Base-by-base conservation (phyloP, 2,329 filamentous ascomycete genomes). In the Sporothrix sp. region DNA sequence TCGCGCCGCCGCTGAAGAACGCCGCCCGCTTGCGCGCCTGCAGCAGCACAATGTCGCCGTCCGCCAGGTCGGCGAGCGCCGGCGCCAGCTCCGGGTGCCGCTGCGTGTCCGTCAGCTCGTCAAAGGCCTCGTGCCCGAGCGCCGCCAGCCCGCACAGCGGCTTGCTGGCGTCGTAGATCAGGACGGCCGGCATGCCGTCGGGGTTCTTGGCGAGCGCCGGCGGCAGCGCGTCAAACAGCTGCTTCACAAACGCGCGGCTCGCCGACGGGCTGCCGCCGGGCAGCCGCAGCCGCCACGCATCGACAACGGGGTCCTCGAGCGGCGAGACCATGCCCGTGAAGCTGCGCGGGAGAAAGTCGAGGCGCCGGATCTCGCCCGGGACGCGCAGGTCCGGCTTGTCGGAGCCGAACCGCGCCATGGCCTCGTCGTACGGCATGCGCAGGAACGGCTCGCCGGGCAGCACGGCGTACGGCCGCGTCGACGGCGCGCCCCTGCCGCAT, bases 311-410 rank as follows among this genome's bases (percentile, higher is more conserved):
- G 7, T 84, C 65, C 2, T 76, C 60, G 0, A 94, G 66, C 1
- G 78, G 72, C 0, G 84, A 84, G 50, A 96, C 85, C 74, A 88
- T 95, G 59, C 73, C 69, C 37, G 85, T 72, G 11, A 95, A 82
- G 52, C 84, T 74, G 7, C 68, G 61, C 7, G 79, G 75, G 4
- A 85, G 69, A 51, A 84, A 66, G 54, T 84, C 80, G 35, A 95
- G 72, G 1, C 72, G 71, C 48, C 69, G 71, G 54, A 94, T 87
- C 76, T 78, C 68, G 23, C 58, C 57, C 1, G 79, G 77, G 33
- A 90, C 84, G 16, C 93, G 80, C 9, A 91, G 69, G 62, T 98
- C 93, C 4, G 93, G 93, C 65, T 98, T 98, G 66, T 98, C 93
- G 4, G 81, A 85, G 10, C 93, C 93, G 61, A 90, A 95, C 3